Percentiles rank a stretch among this genome's conserved stretches.
phyloP scores from a whole-genome alignment of 306 rosid genomes.

The Sindora glabra region DNA sequence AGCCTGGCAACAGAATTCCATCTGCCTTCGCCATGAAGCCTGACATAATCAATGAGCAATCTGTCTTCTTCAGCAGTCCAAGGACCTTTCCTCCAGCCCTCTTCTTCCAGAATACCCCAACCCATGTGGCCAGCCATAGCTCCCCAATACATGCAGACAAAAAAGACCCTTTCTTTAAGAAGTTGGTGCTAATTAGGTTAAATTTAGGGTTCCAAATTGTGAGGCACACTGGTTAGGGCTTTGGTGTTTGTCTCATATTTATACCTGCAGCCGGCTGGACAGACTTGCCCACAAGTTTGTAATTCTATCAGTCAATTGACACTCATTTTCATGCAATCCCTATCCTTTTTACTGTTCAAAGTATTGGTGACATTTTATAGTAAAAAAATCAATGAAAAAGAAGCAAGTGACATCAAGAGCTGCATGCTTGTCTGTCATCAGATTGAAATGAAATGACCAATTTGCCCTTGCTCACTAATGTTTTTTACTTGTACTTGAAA shows the following conservation, averaged over 20 bases:
- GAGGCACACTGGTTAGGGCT: slow-evolving; percentile 8
- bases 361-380: slow-evolving; percentile 9
- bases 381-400: not conserved
- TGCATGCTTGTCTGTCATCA: not conserved
- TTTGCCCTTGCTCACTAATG: too few species aligned
- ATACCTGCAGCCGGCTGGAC: slow-evolving; percentile 25
- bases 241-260: slow-evolving; percentile 33
- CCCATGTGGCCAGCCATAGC: slow-evolving; percentile 50
- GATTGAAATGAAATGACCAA: too few species aligned
- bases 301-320: slow-evolving; percentile 14
- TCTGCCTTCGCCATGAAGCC: slow-evolving; percentile 89
- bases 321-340: slow-evolving; percentile 43
- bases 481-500: too few species aligned
- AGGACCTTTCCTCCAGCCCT: slow-evolving; percentile 95
- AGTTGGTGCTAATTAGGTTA: not conserved
- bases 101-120: slow-evolving; percentile 63
- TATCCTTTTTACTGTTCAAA: slow-evolving; percentile 15
- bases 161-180: not conserved
- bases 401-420: not conserved
- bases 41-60: slow-evolving; percentile 76
- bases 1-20: slow-evolving; percentile 94
- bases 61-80: slow-evolving; percentile 95
- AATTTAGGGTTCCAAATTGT: slow-evolving; percentile 27
- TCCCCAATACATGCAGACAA: slow-evolving; percentile 54
- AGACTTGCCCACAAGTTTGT: not conserved